Conservation (phyloP, 441 rosid genomes). For the Gossypium schwendimanii region DNA sequence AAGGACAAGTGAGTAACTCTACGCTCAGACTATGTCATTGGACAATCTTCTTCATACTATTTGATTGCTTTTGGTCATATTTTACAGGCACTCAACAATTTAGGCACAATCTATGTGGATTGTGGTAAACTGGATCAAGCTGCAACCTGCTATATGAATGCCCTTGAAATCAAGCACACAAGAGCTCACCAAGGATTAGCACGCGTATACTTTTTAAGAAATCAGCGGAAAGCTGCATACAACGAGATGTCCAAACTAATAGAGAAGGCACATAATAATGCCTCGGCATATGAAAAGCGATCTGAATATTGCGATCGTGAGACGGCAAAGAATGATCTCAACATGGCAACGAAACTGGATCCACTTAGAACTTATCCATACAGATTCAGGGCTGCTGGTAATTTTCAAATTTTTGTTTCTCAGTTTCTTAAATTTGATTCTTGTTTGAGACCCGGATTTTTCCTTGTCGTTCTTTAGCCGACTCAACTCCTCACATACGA, state of each 20-base stretch:
- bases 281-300: slow-evolving; percentile 61
- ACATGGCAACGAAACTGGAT: slow-evolving; percentile 56
- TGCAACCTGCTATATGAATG: slow-evolving; percentile 49
- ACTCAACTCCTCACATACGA: not conserved
- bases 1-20: slow-evolving; percentile 50
- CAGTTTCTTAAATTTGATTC: not conserved
- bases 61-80: not conserved
- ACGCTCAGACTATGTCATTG: not conserved
- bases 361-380: slow-evolving; percentile 71
- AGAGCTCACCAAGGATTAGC: slow-evolving; percentile 77
- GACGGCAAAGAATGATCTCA: slow-evolving; percentile 55
- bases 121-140: slow-evolving; percentile 52
- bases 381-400: slow-evolving; percentile 75
- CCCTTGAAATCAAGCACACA: slow-evolving; percentile 63
- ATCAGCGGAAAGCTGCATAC: slow-evolving; percentile 47
- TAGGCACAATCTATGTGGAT: slow-evolving; percentile 58
- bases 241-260: slow-evolving; percentile 71
- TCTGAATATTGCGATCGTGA: slow-evolving; percentile 68
- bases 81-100: slow-evolving; percentile 59
- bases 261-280: slow-evolving; percentile 48
- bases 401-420: not conserved
- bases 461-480: not conserved
- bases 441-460: not conserved
- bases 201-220: slow-evolving; percentile 48
- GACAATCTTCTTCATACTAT: not conserved